phyloP scores from a whole-genome alignment of 2,329 filamentous ascomycete genomes.

The Diaporthe vexans region DNA sequence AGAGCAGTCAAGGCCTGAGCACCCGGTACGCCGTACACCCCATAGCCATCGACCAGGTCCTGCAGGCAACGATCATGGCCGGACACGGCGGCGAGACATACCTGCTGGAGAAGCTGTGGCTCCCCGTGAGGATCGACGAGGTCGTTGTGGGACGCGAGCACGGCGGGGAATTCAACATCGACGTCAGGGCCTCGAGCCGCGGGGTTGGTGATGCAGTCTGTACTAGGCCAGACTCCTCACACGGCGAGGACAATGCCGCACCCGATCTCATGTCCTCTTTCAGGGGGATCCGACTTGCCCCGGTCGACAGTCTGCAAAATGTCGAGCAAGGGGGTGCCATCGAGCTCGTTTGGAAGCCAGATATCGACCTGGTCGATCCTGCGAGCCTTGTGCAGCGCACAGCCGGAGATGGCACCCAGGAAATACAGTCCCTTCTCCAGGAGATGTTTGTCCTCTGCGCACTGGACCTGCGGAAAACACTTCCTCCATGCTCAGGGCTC shows the following conservation, averaged over 20 bases:
- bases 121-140: background rate
- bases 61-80: background rate
- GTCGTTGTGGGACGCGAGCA: background rate
- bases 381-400: background rate
- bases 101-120: background rate
- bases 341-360: constrained; percentile 4
- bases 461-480: background rate
- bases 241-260: background rate
- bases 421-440: background rate
- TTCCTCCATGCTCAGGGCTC: background rate
- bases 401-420: background rate
- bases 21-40: background rate
- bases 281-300: background rate
- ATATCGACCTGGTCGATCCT: background rate
- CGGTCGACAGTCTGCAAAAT: background rate
- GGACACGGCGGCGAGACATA: background rate
- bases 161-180: background rate
- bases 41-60: background rate
- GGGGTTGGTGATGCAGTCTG: background rate
- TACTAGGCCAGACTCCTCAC: background rate
- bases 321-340: background rate
- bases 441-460: background rate
- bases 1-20: background rate
- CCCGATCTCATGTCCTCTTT: background rate
- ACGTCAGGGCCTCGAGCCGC: background rate